A percentile compares a stretch with the other conserved stretches of the same genome.
Conservation (phyloP, 495 filamentous ascomycete species). For the Melanomma pulvis-pyrius region DNA sequence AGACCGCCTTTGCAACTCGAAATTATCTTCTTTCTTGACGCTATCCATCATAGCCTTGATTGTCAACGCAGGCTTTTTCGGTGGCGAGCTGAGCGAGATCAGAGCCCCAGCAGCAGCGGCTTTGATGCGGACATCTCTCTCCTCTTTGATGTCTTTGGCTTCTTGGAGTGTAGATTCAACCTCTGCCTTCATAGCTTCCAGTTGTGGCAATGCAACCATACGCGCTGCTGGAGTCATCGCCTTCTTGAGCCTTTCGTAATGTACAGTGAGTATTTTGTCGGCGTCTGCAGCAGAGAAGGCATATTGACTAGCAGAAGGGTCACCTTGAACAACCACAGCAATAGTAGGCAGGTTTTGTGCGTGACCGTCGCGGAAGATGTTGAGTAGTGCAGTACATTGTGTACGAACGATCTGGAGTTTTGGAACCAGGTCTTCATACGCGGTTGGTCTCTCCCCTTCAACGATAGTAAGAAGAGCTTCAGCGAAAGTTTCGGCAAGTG, state of each 20-base stretch:
- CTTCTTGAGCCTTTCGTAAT: slow-evolving; percentile 87
- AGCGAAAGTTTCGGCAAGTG: slow-evolving; percentile 48
- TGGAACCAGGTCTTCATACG: slow-evolving; percentile 85
- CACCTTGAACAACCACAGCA: slow-evolving; percentile 89
- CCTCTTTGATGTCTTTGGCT: slow-evolving; percentile 73
- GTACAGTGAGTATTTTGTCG: slow-evolving; percentile 77
- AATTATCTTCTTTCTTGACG: slow-evolving; percentile 90
- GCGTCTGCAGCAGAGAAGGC: slow-evolving; percentile 88
- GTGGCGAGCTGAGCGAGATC: slow-evolving; percentile 79
- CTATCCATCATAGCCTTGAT: slow-evolving; percentile 99
- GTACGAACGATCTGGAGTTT: slow-evolving; percentile 85
- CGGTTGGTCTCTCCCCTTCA: slow-evolving; percentile 74
- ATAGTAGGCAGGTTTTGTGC: slow-evolving; percentile 75
- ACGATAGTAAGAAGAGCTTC: slow-evolving; percentile 68
- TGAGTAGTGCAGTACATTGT: slow-evolving; percentile 86
- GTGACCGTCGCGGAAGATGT: slow-evolving; percentile 85
- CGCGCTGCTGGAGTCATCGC: slow-evolving; percentile 79
- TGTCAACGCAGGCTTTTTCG: slow-evolving; percentile 85
- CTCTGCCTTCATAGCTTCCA: slow-evolving; percentile 72
- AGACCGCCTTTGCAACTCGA: slow-evolving; percentile 86
- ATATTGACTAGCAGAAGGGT: slow-evolving; percentile 81
- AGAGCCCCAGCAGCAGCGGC: slow-evolving; percentile 86
- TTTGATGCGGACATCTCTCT: slow-evolving; percentile 81
- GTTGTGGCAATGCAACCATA: slow-evolving; percentile 71
- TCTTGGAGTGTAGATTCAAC: slow-evolving; percentile 73